These are phyloP conservation scores for Cystoderma amianthinum DNA, from an alignment of 768 basidiomycete species.

Conservation along the genomic window DNA sequence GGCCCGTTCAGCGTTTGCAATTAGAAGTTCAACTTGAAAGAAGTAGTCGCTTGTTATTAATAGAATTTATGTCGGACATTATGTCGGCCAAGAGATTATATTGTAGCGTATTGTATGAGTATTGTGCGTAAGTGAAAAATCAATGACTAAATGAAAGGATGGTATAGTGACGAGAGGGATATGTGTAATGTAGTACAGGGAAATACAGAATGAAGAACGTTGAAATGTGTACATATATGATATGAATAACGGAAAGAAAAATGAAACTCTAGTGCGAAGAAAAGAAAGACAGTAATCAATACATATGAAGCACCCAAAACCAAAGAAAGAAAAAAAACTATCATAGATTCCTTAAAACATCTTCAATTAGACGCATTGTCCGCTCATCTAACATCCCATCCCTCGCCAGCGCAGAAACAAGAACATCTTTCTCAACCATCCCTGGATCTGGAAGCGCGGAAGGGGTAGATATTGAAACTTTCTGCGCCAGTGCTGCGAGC, in stretches of 20 bases:
- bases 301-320: background rate
- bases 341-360: background rate
- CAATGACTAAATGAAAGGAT: no score
- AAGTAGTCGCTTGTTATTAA: no score
- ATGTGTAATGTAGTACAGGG: no score
- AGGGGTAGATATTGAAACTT: slow-evolving; percentile 6
- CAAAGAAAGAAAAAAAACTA: background rate
- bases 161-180: no score
- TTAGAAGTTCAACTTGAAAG: no score
- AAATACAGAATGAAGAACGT: background rate
- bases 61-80: no score
- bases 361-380: background rate
- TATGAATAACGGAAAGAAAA: background rate
- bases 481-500: slow-evolving; percentile 27
- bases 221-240: background rate
- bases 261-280: background rate
- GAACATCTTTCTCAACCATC: slow-evolving; percentile 15
- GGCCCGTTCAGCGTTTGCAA: no score
- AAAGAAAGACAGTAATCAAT: background rate
- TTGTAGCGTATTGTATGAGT: no score
- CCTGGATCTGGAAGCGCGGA: slow-evolving; percentile 5
- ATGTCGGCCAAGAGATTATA: no score
- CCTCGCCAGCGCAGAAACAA: slow-evolving; percentile 27
- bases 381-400: slow-evolving; percentile 4
- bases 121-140: no score